Evolutionary conservation across 1,284 basidiomycete species (phyloP), one percentile per base, ranked within the genome.

Genomic region (Boletus sp.): DNA sequence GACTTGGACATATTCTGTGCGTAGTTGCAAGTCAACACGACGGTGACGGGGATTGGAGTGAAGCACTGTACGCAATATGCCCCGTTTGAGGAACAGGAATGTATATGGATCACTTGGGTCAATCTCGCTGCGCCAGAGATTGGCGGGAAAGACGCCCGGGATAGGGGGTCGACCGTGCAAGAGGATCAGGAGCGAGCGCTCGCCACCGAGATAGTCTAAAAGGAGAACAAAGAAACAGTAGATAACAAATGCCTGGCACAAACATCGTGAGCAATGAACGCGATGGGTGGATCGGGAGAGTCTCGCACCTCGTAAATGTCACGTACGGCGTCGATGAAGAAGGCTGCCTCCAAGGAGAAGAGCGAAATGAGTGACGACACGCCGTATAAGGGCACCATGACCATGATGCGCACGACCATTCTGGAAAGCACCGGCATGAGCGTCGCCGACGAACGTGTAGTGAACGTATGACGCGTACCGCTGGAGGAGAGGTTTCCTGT

Each of bases 371-470:
- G 75, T 2, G 92, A 95, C 0, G 94, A 81, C 19, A 97, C 76
- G 1, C 86, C 92, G 67, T 98, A 98, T 39, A 98, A 73, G 2
- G 94, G 93, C 3, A 97, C 92, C 94, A 98, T 98, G 58, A 98
- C 60, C 84, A 99, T 91, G 64, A 99, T 96, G 50, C 96, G 80
- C 34, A 98, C 81, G 41, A 98, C 94, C 78, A 92, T 91, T 56
- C 93, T 90, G n/a, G 23, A n/a, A 25, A 65, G 46, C 10, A 8
- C 10, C 39, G 7, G n/a, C 12, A 22, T 44, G 37, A 50, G 25
- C 22, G 26, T 29, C 20, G 27, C 26, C 8, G 32, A 46, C 22
- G 53, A 41, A 16, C 33, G 16, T 12, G 36, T 33, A 29, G n/a
- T 23, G 42, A 39, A 37, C 5, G 29, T 38, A 41, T 14, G 34